Percentiles rank a stretch among this genome's conserved stretches.
Evolutionary conservation across 2,329 filamentous ascomycete species (phyloP).

Genomic region (Verticillium nonalfalfae): DNA sequence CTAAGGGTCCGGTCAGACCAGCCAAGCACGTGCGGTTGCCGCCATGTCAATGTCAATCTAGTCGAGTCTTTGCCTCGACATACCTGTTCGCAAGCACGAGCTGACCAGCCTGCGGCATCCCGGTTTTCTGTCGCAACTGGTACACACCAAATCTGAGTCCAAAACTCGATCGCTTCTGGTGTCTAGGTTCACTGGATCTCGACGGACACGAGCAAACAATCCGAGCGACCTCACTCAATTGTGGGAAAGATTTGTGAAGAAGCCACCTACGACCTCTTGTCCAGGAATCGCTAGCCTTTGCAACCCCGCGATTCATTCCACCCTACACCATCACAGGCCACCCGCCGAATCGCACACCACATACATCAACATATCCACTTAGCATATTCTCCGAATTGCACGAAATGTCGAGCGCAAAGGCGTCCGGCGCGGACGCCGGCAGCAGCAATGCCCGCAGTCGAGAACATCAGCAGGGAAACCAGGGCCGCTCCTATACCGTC

Average conservation of each 20-base stretch:
- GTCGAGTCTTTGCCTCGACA: background rate
- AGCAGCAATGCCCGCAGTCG: conserved; percentile 39
- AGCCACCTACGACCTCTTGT: background rate
- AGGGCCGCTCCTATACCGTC: conserved; percentile 71
- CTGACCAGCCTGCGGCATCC: background rate
- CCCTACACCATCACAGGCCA: background rate
- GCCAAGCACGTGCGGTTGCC: background rate
- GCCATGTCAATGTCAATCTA: background rate
- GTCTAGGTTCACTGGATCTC: background rate
- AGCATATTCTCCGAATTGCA: background rate
- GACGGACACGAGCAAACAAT: background rate
- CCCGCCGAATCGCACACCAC: background rate
- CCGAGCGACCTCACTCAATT: background rate
- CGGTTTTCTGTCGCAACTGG: background rate
- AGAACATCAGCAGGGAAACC: conserved; percentile 70
- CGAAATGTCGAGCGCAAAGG: conserved; percentile 41
- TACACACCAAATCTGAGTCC: background rate
- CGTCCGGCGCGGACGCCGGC: conserved; percentile 48
- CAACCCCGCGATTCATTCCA: background rate
- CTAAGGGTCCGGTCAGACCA: background rate
- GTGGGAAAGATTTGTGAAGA: background rate
- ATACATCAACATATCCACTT: background rate
- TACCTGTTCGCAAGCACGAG: background rate
- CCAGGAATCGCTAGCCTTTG: background rate
- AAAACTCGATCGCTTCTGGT: background rate